Percentiles rank a stretch among this genome's conserved stretches.
Conservation (phyloP, 179 eudicot genomes). For the Heliamphora pulchella region DNA sequence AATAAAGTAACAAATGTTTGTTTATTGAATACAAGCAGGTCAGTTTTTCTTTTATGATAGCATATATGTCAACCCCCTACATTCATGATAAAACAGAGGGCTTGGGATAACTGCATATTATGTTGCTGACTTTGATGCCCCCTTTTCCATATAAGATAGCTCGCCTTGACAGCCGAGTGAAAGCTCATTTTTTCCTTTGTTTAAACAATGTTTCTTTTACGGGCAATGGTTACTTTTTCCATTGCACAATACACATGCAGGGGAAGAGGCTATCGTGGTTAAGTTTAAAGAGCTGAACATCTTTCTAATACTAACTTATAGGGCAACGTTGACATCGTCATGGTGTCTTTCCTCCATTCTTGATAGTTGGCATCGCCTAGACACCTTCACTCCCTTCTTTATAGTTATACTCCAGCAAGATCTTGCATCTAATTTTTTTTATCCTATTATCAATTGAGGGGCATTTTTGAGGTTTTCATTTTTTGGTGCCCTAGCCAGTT, state of each 20-base stretch:
- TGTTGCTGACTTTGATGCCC: background rate
- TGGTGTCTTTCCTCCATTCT: background rate
- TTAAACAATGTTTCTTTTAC: no score
- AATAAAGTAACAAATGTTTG: constrained; percentile 12
- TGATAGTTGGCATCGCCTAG: background rate
- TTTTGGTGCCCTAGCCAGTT: background rate
- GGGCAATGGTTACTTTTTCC: no score
- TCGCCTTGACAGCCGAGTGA: background rate
- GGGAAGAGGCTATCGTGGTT: background rate
- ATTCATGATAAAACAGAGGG: background rate
- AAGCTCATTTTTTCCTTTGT: no score
- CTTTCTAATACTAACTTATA: background rate
- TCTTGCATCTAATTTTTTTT: background rate
- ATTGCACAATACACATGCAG: background rate
- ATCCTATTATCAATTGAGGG: background rate
- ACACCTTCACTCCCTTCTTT: no score
- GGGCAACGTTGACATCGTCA: background rate
- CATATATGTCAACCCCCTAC: background rate
- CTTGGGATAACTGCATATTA: background rate
- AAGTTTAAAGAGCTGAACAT: background rate
- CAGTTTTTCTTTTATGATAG: background rate
- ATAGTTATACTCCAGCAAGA: background rate
- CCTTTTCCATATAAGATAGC: background rate
- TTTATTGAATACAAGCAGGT: constrained; percentile 3
- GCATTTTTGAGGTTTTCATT: background rate